These are phyloP conservation scores for Vitis labrusca DNA, from an alignment of 164 flowering plant genomes.

Conservation along the genomic window DNA sequence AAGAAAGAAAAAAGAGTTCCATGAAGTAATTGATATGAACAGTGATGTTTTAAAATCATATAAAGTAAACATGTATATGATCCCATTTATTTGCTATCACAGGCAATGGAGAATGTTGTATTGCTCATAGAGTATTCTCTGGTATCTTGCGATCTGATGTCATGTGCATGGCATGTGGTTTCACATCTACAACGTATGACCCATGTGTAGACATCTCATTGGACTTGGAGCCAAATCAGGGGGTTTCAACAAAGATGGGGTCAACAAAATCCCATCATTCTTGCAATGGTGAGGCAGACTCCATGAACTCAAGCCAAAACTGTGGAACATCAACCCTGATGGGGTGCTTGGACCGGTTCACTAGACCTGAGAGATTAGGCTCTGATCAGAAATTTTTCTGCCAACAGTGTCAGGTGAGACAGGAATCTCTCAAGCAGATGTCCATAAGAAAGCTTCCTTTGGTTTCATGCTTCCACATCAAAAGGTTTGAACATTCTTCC, in stretches of 20 bases:
- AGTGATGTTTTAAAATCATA: not conserved
- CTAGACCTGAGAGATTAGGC: constrained; percentile 79
- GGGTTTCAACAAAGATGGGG: constrained; percentile 33
- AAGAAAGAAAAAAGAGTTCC: not conserved
- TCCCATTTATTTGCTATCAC: constrained; percentile 29
- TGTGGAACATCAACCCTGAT: constrained; percentile 56
- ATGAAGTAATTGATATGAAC: not conserved
- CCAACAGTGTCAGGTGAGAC: constrained; percentile 82
- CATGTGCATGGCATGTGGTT: constrained; percentile 69
- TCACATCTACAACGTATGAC: constrained; percentile 69
- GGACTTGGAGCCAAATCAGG: constrained; percentile 70
- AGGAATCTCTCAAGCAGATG: constrained; percentile 92
- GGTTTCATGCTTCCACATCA: constrained; percentile 90
- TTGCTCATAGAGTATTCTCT: constrained; percentile 77
- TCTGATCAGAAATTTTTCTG: constrained; percentile 86
- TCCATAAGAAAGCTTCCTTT: constrained; percentile 84
- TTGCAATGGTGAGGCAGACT: constrained; percentile 45
- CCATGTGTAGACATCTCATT: constrained; percentile 76
- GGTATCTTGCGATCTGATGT: constrained; percentile 75
- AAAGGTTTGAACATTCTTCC: constrained; percentile 88
- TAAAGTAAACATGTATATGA: not conserved
- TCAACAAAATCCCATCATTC: constrained; percentile 46
- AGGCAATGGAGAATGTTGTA: constrained; percentile 73
- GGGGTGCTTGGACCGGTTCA: constrained; percentile 82
- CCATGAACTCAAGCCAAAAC: constrained; percentile 34